A percentile compares a stretch with the other conserved stretches of the same genome.
phyloP scores from a whole-genome alignment of 148 eudicot species.

The Chenopodium suecicum region DNA sequence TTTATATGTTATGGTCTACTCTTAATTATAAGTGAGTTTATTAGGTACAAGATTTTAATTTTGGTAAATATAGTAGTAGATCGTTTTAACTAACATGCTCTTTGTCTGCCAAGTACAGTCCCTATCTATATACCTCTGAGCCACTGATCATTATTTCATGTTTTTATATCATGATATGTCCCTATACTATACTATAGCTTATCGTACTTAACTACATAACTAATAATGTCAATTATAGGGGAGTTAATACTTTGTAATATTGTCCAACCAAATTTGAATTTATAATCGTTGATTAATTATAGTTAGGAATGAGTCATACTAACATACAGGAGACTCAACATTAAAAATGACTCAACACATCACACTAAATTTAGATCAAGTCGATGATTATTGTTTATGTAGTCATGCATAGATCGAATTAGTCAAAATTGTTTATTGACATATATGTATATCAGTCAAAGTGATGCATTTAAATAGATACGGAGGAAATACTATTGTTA shows the following conservation, averaged over 20 bases:
- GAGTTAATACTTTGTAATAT: too few species aligned
- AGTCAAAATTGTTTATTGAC: too few species aligned
- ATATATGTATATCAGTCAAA: too few species aligned
- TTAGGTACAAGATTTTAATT: neutral
- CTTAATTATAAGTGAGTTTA: neutral
- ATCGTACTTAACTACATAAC: neutral
- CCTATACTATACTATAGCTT: neutral
- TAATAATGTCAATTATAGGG: neutral
- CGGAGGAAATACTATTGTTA: too few species aligned
- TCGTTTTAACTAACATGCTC: conserved; percentile 5
- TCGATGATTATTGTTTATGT: too few species aligned
- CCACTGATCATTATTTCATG: neutral
- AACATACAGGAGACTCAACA: too few species aligned
- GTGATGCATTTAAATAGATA: too few species aligned
- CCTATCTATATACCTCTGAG: neutral
- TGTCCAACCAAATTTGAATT: neutral
- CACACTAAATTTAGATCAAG: too few species aligned
- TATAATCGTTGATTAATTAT: too few species aligned
- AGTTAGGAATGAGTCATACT: too few species aligned
- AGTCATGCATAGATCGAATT: too few species aligned
- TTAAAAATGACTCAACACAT: too few species aligned
- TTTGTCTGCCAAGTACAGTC: conserved; percentile 18
- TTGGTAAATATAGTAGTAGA: neutral
- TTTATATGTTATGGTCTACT: neutral
- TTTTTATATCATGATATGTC: neutral